Evolutionary conservation across 148 eudicot species (phyloP), one percentile per base, ranked within the genome.

Genomic region (Camellia japonica): DNA sequence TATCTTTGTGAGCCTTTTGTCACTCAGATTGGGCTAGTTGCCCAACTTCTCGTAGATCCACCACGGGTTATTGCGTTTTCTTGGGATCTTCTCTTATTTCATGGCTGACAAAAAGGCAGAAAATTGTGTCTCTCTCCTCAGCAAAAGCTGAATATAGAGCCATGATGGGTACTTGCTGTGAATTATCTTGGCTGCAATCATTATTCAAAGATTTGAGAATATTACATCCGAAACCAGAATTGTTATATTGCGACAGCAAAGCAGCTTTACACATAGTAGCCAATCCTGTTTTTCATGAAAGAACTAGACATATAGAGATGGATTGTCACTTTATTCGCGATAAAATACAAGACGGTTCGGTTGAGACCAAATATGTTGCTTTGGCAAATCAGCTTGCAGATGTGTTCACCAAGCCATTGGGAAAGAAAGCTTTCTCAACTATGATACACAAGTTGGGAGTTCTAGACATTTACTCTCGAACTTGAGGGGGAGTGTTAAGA

Each of bases 401-500:
- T 55, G 54, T 74, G 18, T 74, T 74, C 47, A 74, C 77, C 7
- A 74, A 74, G 19, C 15, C 46, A 12, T 74, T 74, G 23, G 77
- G 64, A 23, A 74, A 54, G 14, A 46, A 74, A 3, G 16, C 23
- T 19, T 74, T 74, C 15, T 2, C 2, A 6, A 14, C 47, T 11
- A 16, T 56, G 19, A 5, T 2, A 2, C 3, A 13, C 47, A 55
- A 74, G 56, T 46, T 44, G 12, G 55, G 74, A 18, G 30, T 46
- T 71, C 56, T 6, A 6, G 56, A 71, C 56, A 19, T 71, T 71
- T 56, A 71, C 56, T 47, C 74, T 71, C 74, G 56, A 71, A 71
- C 38, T 71, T 46, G 47, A 74, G 64, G 44, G 64, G 8, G 19
- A 74, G 77, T 74, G 51, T 75, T 75, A 18, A 75, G 77, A 23